Base-by-base conservation (phyloP, 2,329 filamentous ascomycete genomes). In the Magnaporthiopsis incrustans region DNA sequence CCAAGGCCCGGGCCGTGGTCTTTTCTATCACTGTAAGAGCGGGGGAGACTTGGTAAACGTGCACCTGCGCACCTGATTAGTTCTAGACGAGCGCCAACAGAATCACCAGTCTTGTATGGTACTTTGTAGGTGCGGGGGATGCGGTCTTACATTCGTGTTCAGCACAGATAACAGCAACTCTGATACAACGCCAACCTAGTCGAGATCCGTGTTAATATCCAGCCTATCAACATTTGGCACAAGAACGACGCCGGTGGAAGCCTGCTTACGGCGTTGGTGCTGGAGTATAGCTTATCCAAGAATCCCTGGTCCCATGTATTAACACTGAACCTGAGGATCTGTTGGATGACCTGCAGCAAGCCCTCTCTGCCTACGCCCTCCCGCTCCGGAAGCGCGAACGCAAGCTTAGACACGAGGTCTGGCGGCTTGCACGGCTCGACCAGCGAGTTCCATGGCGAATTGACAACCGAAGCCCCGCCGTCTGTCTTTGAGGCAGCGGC, bases 251-350 rank as follows among this genome's bases (percentile, higher is more conserved):
- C 50, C 4, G 33, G n/a, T 14, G 22, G n/a, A 22, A 33, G 1
- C 11, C 14, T 38, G 76, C 83, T 66, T 72, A 89, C 88, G 57
- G 94, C 89, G 72, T 95, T 95, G 56, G 91, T 96, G 68, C 89
- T 89, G n/a, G 90, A 86, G 75, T 97, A 98, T 25, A 98, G 81
- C 78, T 99, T 98, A 77, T 97, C 93, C 72, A 98, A 78, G 76
- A 98, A 99, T 14, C 94, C 94, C 76, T 97, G 93, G 72, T 96
- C 90, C 91, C 93, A 98, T n/a, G 94, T 97, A 77, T 99, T 99
- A 72, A 98, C 94, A 71, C 90, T 95, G 76, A 96, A 92, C 67
- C 85, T 82, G 57, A 98, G 81, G 26, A 97, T 81, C 66, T 87
- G 84, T 68, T 86, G 79, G 59, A 96, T 82, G 3, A 85, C 85